Conservation (phyloP, 2,329 filamentous ascomycete genomes). For the Exserohilum rostratum region DNA sequence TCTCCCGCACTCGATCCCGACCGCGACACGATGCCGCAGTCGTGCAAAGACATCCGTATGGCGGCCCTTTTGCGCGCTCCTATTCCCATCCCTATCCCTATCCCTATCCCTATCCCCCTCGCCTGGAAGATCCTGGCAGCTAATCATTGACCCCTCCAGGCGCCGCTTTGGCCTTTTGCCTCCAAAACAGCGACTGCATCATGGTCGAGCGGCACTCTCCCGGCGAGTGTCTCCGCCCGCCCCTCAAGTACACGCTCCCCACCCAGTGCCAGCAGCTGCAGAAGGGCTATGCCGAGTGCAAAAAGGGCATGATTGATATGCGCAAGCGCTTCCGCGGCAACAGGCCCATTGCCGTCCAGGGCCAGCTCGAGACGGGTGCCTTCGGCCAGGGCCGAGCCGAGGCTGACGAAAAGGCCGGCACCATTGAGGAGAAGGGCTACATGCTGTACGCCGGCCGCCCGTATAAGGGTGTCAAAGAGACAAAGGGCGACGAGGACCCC, state of each 20-base stretch:
- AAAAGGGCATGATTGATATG: slow-evolving; percentile 97
- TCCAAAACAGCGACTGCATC: slow-evolving; percentile 95
- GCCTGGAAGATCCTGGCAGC: too few species aligned
- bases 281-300: slow-evolving; percentile 90
- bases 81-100: too few species aligned
- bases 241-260: slow-evolving; percentile 81
- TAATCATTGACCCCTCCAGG: slow-evolving; percentile 61
- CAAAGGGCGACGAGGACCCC: slow-evolving; percentile 37
- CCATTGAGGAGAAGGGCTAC: slow-evolving; percentile 48
- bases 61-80: background rate
- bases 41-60: slow-evolving; percentile 95
- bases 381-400: slow-evolving; percentile 36
- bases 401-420: slow-evolving; percentile 42
- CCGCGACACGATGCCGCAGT: slow-evolving; percentile 75
- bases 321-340: slow-evolving; percentile 97
- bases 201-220: slow-evolving; percentile 88
- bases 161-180: slow-evolving; percentile 88
- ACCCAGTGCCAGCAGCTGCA: slow-evolving; percentile 90
- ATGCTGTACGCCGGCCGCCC: slow-evolving; percentile 48
- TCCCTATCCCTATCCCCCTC: too few species aligned
- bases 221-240: slow-evolving; percentile 83
- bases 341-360: slow-evolving; percentile 68
- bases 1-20: background rate
- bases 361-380: slow-evolving; percentile 42
- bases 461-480: slow-evolving; percentile 37